A percentile compares a stretch with the other conserved stretches of the same genome.
Conservation (phyloP, 1,284 basidiomycete genomes). For the Volvariella surrecta region DNA sequence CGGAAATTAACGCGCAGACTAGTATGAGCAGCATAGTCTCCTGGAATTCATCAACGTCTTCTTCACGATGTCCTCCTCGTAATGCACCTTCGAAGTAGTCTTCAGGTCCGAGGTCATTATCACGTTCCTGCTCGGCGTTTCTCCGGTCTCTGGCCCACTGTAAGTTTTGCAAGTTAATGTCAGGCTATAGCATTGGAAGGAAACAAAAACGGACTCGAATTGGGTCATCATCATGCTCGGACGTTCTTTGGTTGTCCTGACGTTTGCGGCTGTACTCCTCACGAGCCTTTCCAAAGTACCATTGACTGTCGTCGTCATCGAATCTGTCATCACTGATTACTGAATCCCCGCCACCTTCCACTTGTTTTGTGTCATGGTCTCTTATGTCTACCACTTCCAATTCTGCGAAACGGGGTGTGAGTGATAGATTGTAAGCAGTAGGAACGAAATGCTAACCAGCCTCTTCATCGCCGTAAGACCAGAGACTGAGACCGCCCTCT, state of each 20-base stretch:
- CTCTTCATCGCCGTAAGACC: constrained; percentile 46
- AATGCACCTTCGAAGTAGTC: constrained; percentile 70
- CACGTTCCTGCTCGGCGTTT: constrained; percentile 61
- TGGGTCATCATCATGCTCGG: constrained; percentile 55
- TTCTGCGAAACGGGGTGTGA: not conserved
- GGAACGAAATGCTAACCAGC: constrained; percentile 22
- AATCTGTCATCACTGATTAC: constrained; percentile 17
- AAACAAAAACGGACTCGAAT: constrained; percentile 40
- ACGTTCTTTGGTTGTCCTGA: constrained; percentile 30
- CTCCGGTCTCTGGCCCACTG: constrained; percentile 73
- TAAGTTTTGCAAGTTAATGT: constrained; percentile 4
- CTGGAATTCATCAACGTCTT: constrained; percentile 48
- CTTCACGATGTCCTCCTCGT: constrained; percentile 48
- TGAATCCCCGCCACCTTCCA: constrained; percentile 14
- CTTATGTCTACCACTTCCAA: constrained; percentile 14
- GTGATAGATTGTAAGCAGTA: not conserved
- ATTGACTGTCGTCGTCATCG: constrained; percentile 51
- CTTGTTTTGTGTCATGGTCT: constrained; percentile 26
- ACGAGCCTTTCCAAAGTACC: constrained; percentile 74
- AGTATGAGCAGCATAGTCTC: constrained; percentile 67
- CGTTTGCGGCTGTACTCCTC: constrained; percentile 60
- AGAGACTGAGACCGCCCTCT: constrained; percentile 55
- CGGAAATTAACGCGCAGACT: constrained; percentile 56
- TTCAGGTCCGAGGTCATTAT: constrained; percentile 68
- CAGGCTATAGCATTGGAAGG: constrained; percentile 4